Conservation (phyloP, 176 grass and related monocot genomes). For the Hordeum vulgare region MorexV3_pseudomolecules_assembly NC_058521.1:100592584-100593083, state of each 20-base stretch:
- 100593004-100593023: constrained; percentile 38
- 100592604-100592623: constrained; percentile 57
- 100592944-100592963: constrained; percentile 65
- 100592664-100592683: constrained; percentile 36
- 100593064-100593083: constrained; percentile 36
- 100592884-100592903: constrained; percentile 55
- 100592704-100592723: constrained; percentile 26
- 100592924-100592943: constrained; percentile 56
- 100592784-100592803: constrained; percentile 5
- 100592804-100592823: constrained; percentile 45
- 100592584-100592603: constrained; percentile 38
- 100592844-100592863: constrained; percentile 31
- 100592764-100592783: constrained; percentile 25
- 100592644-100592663: constrained; percentile 55
- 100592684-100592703: constrained; percentile 23
- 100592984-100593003: constrained; percentile 30
- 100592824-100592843: constrained; percentile 29
- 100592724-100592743: constrained; percentile 33
- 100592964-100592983: constrained; percentile 56
- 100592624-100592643: constrained; percentile 38
- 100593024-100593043: constrained; percentile 41
- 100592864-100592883: constrained; percentile 40
- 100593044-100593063: constrained; percentile 26
- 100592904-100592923: constrained; percentile 59
- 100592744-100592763: constrained; percentile 39